Base-by-base conservation (phyloP, 768 basidiomycete genomes). In the Auriscalpium orientale region DNA sequence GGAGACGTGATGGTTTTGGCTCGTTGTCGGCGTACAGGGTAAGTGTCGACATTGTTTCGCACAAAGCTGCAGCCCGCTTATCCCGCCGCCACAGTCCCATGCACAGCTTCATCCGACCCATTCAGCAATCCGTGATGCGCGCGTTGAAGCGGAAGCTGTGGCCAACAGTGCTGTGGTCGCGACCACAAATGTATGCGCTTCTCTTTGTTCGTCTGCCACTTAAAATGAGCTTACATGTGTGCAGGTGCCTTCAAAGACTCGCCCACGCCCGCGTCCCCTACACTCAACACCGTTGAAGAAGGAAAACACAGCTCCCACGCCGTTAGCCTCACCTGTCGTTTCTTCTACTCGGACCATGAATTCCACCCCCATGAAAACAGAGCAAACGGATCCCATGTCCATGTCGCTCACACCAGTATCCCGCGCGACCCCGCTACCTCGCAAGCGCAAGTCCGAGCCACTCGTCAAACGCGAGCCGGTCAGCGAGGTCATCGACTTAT, bases 1-100 rank as follows among this genome's bases (percentile, higher is more conserved):
- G 79, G 12, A 65, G 64, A 58, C 53, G 51, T 16, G 69, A 70
- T 21, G 79, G 81, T 20, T 59, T 80, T 53, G 80, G 79, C 20
- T 76, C 75, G 9, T 62, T 83, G 40, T 67, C 69, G n/a, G 65
- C 72, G 1, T 82, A 77, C 64, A 68, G 74, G 52, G 81, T 79
- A 64, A 52, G 73, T 67, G 3, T 51, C 46, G 20, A 15, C 10
- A 13, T 35, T 33, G 16, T 16, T 53, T 28, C 53, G 33, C 33
- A 28, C 46, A 13, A 22, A 43, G 40, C 13, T 43, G 40, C 40
- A 43, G 13, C 40, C 9, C 40, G 18, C 18, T 13, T 4, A 13
- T 43, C 7, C 12, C 40, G 3, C 18, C 40, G 13, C 40, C 40
- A 15, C 40, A 43, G 40, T 43, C 40, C 4, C 40, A 43, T 18